Conservation (phyloP, 257 asterid species). For the Penstemon newberryi region DNA sequence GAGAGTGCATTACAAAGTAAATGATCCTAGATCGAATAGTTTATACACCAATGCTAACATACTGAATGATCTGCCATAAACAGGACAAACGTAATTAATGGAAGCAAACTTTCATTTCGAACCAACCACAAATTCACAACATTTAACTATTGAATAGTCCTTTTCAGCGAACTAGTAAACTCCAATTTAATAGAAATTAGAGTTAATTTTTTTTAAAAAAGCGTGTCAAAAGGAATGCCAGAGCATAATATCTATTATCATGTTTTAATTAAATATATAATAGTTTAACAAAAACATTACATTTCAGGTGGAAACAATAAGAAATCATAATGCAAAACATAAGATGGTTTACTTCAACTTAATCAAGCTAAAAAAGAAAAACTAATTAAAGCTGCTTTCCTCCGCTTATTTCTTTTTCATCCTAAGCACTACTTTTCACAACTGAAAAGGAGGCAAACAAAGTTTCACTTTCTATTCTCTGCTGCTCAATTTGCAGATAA, state of each 20-base stretch:
- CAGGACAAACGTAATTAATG: conserved; percentile 15
- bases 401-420: conserved; percentile 12
- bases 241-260: no score
- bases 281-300: conserved; percentile 12
- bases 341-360: conserved; percentile 20
- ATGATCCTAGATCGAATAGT: conserved; percentile 34
- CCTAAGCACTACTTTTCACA: conserved; percentile 21
- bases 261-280: background rate
- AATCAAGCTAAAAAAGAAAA: conserved; percentile 19
- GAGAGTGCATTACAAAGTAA: conserved; percentile 71
- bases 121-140: conserved; percentile 2
- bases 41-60: conserved; percentile 47
- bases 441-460: conserved; percentile 26
- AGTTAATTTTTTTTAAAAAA: conserved; percentile 1
- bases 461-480: conserved; percentile 26
- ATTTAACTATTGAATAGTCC: background rate
- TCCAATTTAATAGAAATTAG: background rate
- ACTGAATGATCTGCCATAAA: conserved; percentile 41
- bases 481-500: conserved; percentile 13
- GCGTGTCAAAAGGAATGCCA: no score
- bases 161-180: background rate
- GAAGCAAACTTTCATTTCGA: background rate
- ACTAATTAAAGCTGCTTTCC: conserved; percentile 23
- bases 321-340: no score
- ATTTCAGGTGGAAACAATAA: background rate